These are phyloP conservation scores for Cladochytrium replicatum DNA, from an alignment of 192 early-diverging fungal genomes.

Conservation along the genomic window DNA sequence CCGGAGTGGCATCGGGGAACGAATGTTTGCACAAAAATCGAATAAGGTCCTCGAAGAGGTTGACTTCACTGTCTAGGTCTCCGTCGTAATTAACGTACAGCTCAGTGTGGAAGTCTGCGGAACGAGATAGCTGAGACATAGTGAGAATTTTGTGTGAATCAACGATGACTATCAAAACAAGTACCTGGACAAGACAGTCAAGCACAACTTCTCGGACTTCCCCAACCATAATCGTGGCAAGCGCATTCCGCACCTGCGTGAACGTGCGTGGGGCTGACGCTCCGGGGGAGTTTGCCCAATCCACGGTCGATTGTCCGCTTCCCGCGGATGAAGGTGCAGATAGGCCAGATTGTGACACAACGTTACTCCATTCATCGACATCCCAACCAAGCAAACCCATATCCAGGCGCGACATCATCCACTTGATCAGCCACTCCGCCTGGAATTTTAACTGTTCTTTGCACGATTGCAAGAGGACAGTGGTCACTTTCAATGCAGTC, in stretches of 20 bases:
- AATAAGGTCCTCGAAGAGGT: conserved; percentile 82
- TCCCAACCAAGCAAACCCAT: conserved; percentile 41
- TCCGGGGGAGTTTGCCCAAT: neutral
- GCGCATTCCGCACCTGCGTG: conserved; percentile 4
- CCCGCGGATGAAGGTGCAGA: neutral
- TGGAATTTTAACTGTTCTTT: conserved; percentile 63
- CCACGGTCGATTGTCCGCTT: conserved; percentile 4
- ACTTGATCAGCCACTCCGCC: conserved; percentile 62
- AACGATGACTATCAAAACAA: too few species aligned
- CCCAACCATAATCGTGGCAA: conserved; percentile 38
- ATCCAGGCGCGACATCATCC: conserved; percentile 34
- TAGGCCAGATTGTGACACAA: too few species aligned
- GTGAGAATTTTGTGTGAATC: neutral
- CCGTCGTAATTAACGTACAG: conserved; percentile 95
- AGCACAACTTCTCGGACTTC: conserved; percentile 81
- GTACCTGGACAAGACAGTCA: conserved; percentile 59
- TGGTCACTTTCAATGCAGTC: conserved; percentile 50
- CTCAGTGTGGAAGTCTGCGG: conserved; percentile 69
- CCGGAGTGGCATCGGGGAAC: conserved; percentile 64
- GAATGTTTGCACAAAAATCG: conserved; percentile 63
- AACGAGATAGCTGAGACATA: conserved; percentile 47
- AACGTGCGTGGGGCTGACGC: neutral
- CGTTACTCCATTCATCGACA: conserved; percentile 27
- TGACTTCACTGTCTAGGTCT: conserved; percentile 58
- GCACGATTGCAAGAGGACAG: conserved; percentile 61